Evolutionary conservation across 106 monocot genomes (phyloP).

Genomic region (Xerophyta viscosa): DNA sequence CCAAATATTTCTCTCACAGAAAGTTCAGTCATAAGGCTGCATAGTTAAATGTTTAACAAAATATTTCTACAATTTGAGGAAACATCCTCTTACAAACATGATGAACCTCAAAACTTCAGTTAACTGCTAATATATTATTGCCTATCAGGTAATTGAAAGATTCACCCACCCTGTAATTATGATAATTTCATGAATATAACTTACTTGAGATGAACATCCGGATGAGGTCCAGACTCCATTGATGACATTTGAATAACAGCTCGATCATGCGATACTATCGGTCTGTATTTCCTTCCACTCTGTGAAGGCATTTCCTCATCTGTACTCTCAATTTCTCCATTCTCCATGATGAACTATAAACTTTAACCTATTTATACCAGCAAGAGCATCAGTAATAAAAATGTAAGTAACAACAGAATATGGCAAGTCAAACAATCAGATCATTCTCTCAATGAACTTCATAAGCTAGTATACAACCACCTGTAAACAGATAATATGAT

Average conservation of each 20-base stretch:
- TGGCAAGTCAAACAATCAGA: not conserved
- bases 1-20: too few species aligned
- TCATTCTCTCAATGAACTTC: too few species aligned
- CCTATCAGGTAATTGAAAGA: too few species aligned
- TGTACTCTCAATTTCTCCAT: conserved; percentile 44
- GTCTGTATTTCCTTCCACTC: conserved; percentile 32
- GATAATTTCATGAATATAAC: not conserved
- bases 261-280: conserved; percentile 40
- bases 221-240: conserved; percentile 30
- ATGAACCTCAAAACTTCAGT: too few species aligned
- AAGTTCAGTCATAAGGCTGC: too few species aligned
- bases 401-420: not conserved
- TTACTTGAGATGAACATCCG: conserved; percentile 27
- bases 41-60: too few species aligned
- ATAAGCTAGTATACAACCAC: too few species aligned
- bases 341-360: conserved; percentile 40
- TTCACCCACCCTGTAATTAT: too few species aligned
- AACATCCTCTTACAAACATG: too few species aligned
- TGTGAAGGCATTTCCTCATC: conserved; percentile 50
- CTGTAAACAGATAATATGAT: too few species aligned
- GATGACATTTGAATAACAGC: conserved; percentile 47
- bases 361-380: not conserved
- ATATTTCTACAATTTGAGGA: too few species aligned
- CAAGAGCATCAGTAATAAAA: not conserved
- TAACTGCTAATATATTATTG: too few species aligned